Percentiles rank a stretch among this genome's conserved stretches.
Evolutionary conservation across 441 rosid genomes (phyloP).

Genomic region (Raphanus hybrid): DNA sequence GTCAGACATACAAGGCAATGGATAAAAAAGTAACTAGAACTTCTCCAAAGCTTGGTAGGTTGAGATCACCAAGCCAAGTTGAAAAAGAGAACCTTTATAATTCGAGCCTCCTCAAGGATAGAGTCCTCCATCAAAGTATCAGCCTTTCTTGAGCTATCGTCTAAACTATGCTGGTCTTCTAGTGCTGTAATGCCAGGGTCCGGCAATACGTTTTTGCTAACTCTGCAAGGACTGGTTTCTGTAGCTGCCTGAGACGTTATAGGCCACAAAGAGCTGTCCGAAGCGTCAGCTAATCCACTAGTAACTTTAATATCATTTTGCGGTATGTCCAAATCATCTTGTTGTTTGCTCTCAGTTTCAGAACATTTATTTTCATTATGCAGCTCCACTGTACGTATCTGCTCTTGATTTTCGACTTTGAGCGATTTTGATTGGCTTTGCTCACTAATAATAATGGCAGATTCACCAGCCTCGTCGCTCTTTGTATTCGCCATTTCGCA

Average conservation of each 20-base stretch:
- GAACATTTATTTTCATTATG: conserved; percentile 50
- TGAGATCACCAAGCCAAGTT: conserved; percentile 30
- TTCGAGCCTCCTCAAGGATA: conserved; percentile 82
- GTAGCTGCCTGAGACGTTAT: conserved; percentile 46
- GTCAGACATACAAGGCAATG: conserved; percentile 35
- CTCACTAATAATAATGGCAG: conserved; percentile 34
- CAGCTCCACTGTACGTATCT: conserved; percentile 49
- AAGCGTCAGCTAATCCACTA: conserved; percentile 37
- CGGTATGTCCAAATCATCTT: conserved; percentile 42
- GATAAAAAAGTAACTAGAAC: conserved; percentile 19
- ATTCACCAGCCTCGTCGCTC: conserved; percentile 40
- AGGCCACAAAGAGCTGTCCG: conserved; percentile 41
- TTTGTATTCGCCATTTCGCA: conserved; percentile 52
- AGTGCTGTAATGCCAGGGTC: conserved; percentile 43
- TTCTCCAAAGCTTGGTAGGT: conserved; percentile 27
- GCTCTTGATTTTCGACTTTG: conserved; percentile 51
- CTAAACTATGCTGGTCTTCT: conserved; percentile 51
- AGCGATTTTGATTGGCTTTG: conserved; percentile 41
- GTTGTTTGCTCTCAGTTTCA: conserved; percentile 47
- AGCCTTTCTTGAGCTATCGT: conserved; percentile 43
- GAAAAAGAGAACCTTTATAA: conserved; percentile 66
- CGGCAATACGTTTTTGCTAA: conserved; percentile 39
- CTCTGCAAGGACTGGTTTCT: conserved; percentile 46
- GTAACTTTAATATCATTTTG: conserved; percentile 46
- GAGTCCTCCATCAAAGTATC: conserved; percentile 79